Evolutionary conservation across 306 rosid genomes (phyloP).

Genomic region (Citrullus mucosospermus): DNA sequence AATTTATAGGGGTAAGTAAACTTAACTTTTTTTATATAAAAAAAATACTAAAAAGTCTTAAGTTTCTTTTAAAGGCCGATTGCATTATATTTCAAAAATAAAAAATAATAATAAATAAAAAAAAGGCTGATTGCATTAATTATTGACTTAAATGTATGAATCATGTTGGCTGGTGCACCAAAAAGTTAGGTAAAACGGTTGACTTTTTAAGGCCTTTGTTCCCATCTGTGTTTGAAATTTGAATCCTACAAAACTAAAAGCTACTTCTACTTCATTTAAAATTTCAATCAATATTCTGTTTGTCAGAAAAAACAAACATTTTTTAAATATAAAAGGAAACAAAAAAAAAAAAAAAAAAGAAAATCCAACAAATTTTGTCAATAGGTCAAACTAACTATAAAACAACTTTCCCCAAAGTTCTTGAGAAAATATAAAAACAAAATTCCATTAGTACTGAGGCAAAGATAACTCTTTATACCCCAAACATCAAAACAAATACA

Average conservation of each 20-base stretch:
- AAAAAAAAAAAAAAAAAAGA: too few relatives aligned
- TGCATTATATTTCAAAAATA: too few relatives aligned
- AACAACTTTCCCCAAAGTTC: background rate
- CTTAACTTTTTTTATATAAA: too few relatives aligned
- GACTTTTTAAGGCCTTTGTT: background rate
- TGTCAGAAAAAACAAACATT: background rate
- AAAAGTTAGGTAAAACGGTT: background rate
- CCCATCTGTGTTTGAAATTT: background rate
- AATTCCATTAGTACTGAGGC: background rate
- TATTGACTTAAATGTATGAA: background rate
- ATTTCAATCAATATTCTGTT: background rate
- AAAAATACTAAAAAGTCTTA: too few relatives aligned
- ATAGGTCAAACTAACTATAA: background rate
- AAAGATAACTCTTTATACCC: background rate
- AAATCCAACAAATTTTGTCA: background rate
- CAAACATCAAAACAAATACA: background rate
- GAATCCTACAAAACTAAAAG: background rate
- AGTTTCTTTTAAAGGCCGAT: too few relatives aligned
- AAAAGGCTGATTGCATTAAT: too few relatives aligned
- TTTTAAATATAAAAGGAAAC: too few relatives aligned
- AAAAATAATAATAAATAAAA: too few relatives aligned
- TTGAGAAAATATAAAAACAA: background rate
- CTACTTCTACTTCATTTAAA: too few relatives aligned
- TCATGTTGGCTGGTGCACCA: background rate
- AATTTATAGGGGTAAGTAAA: too few relatives aligned